phyloP scores from a whole-genome alignment of 352 stramenopile species.

The Phytophthora litchii region DNA sequence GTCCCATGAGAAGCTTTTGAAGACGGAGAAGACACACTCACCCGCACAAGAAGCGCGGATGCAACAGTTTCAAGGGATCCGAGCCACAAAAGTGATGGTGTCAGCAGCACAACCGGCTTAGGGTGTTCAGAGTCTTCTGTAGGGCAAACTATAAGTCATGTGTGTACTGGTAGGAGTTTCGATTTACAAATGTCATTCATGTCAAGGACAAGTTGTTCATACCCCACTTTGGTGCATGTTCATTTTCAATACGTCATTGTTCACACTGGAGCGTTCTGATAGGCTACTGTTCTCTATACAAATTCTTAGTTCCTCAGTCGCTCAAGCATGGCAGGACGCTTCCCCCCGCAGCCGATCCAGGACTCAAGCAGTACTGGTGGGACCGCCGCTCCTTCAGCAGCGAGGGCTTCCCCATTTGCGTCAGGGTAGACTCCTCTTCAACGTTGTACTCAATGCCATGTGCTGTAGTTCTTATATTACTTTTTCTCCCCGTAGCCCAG shows the following conservation, averaged over 20 bases:
- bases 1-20: constrained; percentile 23
- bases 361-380: constrained; percentile 6
- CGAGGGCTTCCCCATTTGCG: constrained; percentile 32
- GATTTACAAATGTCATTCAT: background rate
- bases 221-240: no score
- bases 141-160: constrained; percentile 24
- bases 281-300: constrained; percentile 1
- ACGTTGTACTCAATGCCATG: background rate
- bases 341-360: constrained; percentile 19
- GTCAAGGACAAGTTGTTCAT: no score
- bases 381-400: constrained; percentile 1
- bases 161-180: background rate
- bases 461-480: constrained; percentile 6
- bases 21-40: constrained; percentile 23
- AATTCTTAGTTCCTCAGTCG: background rate
- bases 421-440: constrained; percentile 24
- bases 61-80: constrained; percentile 16
- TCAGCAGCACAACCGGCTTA: constrained; percentile 28
- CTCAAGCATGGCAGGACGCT: constrained; percentile 20
- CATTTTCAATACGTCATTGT: no score
- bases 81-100: constrained; percentile 14
- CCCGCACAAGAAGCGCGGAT: constrained; percentile 24
- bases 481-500: constrained; percentile 28
- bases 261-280: constrained; percentile 1
- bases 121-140: background rate